Base-by-base conservation (phyloP, 164 flowering plant species). In the Vitis rupestris region DNA sequence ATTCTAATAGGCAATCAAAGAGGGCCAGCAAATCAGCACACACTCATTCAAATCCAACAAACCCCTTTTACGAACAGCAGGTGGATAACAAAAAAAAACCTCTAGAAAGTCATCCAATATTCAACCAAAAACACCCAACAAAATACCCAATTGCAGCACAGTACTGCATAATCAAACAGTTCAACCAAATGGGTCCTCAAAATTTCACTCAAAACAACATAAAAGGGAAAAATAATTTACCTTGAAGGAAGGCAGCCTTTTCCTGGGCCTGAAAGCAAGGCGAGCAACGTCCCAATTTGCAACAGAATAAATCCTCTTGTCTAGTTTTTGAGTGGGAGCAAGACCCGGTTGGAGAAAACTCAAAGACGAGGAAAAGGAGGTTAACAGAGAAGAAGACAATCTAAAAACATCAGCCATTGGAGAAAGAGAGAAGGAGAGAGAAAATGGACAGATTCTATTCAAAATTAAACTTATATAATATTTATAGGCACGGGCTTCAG, bases 211-310 rank as follows among this genome's bases (percentile, higher is more conserved):
- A 51, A 50, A 63, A 70, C 11, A 1, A n/a, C 23, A 51, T 23
- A 55, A 5, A 53, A 31, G 56, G 11, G 10, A 63, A 6, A 11
- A 17, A 56, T 6, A 15, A 23, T 19, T 47, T 65, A 79, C 81
- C 84, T 81, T 81, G 58, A 76, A 66, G 57, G 80, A 65, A 23
- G 1, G 54, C n/a, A 63, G 68, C 3, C 54, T 70, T 70, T 74
- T 72, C 8, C 69, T 79, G 72, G 74, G 75, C 57, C 64, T 37
- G 56, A 66, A 30, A 59, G 59, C 12, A 56, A 78, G 60, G 30
- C 59, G 70, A 63, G 72, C 27, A 72, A 60, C 58, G 68, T 47
- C 66, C 0, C 31, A 66, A 29, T 29, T 48, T 9, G 78, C 50
- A 48, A 63, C 74, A 60, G 74, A 62, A 69, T 47, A 59, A 56